A percentile compares a stretch with the other conserved stretches of the same genome.
Conservation (phyloP, 1,284 basidiomycete species). For the Papiliotrema fonsecae region DNA sequence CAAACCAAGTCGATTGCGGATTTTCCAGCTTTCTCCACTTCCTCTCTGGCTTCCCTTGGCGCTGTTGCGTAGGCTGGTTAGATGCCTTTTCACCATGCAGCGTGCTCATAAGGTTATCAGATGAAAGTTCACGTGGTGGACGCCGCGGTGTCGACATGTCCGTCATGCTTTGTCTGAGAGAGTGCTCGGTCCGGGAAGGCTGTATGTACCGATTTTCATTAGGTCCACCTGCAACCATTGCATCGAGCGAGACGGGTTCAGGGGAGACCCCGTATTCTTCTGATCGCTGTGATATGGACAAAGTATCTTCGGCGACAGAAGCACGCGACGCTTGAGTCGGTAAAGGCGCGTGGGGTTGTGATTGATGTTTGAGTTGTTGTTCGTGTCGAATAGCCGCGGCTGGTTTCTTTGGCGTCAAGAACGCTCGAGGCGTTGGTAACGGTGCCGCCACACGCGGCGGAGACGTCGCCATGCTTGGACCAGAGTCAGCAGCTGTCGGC, state of each 20-base stretch:
- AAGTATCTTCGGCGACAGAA: background rate
- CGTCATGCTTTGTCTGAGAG: conserved; percentile 15
- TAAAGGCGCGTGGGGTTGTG: background rate
- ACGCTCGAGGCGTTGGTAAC: conserved; percentile 36
- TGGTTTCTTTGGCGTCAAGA: conserved; percentile 40
- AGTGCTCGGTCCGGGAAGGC: background rate
- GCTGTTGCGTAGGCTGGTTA: background rate
- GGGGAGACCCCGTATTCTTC: background rate
- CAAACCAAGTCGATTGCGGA: conserved; percentile 57
- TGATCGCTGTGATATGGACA: background rate
- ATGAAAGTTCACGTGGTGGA: conserved; percentile 14
- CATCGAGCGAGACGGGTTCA: conserved; percentile 1
- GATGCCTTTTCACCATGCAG: conserved; percentile 1
- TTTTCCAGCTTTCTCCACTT: conserved; percentile 23
- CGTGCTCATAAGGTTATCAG: conserved; percentile 21
- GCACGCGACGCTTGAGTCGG: background rate
- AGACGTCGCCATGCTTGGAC: conserved; percentile 21
- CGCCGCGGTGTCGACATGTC: conserved; percentile 20
- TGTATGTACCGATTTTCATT: background rate
- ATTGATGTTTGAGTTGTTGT: conserved; percentile 17
- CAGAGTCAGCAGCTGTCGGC: too few species aligned
- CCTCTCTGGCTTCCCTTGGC: conserved; percentile 2
- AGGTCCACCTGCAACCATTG: background rate
- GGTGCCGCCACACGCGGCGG: conserved; percentile 24
- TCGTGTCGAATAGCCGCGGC: conserved; percentile 33